Percentiles rank a stretch among this genome's conserved stretches.
phyloP scores from a whole-genome alignment of 345 rosid species.

The Brassica nigra region DNA sequence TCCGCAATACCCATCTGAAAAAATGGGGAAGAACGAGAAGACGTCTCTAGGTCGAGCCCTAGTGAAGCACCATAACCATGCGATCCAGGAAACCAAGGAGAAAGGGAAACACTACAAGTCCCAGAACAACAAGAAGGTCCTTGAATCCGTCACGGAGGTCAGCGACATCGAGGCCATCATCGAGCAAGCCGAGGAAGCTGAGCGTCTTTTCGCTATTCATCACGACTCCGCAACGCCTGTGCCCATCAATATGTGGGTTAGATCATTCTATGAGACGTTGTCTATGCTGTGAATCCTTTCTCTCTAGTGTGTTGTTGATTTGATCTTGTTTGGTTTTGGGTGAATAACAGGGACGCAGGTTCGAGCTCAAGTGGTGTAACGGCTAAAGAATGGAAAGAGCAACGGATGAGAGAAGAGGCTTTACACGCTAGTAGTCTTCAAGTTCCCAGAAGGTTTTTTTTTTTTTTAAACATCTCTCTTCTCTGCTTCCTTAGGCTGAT shows the following conservation, averaged over 20 bases:
- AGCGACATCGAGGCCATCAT: slow-evolving; percentile 82
- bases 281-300: neutral
- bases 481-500: neutral
- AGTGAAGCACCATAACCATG: slow-evolving; percentile 90
- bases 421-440: slow-evolving; percentile 63
- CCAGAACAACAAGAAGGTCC: slow-evolving; percentile 71
- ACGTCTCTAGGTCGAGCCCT: slow-evolving; percentile 71
- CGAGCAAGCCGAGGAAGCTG: slow-evolving; percentile 73
- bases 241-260: slow-evolving; percentile 63
- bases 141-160: slow-evolving; percentile 80
- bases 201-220: slow-evolving; percentile 47
- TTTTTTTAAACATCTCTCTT: neutral
- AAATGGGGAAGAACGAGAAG: slow-evolving; percentile 86
- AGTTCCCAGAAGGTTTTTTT: slow-evolving; percentile 61
- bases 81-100: slow-evolving; percentile 78
- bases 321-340: neutral
- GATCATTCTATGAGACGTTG: neutral
- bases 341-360: slow-evolving; percentile 53
- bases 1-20: neutral
- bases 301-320: neutral
- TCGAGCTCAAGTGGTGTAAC: slow-evolving; percentile 53
- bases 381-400: slow-evolving; percentile 62
- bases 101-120: slow-evolving; percentile 61
- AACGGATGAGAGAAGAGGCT: slow-evolving; percentile 67
- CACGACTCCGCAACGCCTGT: slow-evolving; percentile 45